A percentile compares a stretch with the other conserved stretches of the same genome.
Evolutionary conservation across 2,329 filamentous ascomycete genomes (phyloP).

Genomic region (Xylaria sp.): DNA sequence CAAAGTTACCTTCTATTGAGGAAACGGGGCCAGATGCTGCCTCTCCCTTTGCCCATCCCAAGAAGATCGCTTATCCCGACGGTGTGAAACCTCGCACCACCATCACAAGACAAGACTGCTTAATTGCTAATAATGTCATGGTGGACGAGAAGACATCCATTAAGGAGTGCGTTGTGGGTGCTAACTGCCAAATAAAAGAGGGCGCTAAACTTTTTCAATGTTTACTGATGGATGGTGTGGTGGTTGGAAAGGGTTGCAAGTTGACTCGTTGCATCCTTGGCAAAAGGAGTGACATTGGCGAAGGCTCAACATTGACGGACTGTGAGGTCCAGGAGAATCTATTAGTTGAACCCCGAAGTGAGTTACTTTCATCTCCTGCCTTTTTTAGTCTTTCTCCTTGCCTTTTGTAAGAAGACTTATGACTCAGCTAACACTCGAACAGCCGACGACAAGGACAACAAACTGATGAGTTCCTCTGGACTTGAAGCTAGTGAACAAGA

Average conservation of each 20-base stretch:
- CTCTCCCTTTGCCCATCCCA: slow-evolving; percentile 80
- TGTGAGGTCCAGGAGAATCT: slow-evolving; percentile 94
- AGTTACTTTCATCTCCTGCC: slow-evolving; percentile 51
- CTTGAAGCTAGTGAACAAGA: slow-evolving; percentile 73
- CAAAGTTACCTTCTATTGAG: slow-evolving; percentile 80
- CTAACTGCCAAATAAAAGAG: slow-evolving; percentile 85
- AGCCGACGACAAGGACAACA: slow-evolving; percentile 75
- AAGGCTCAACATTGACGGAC: slow-evolving; percentile 81
- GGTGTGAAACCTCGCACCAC: slow-evolving; percentile 84
- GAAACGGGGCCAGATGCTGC: slow-evolving; percentile 67
- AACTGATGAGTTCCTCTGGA: slow-evolving; percentile 74
- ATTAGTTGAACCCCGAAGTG: slow-evolving; percentile 81
- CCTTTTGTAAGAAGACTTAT: slow-evolving; percentile 23
- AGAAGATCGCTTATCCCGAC: slow-evolving; percentile 85
- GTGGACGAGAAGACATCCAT: slow-evolving; percentile 91
- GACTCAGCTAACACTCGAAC: slow-evolving; percentile 44
- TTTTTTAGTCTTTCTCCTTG: background rate
- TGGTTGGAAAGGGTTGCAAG: slow-evolving; percentile 84
- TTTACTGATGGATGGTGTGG: slow-evolving; percentile 90
- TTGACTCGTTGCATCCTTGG: slow-evolving; percentile 90
- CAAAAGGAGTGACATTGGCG: slow-evolving; percentile 82
- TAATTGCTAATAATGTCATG: slow-evolving; percentile 89
- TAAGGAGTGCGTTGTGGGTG: slow-evolving; percentile 89
- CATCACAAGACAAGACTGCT: slow-evolving; percentile 82
- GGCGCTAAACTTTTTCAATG: slow-evolving; percentile 90